Evolutionary conservation across 2,329 filamentous ascomycete species (phyloP).

Genomic region (Penicillium sp.): DNA sequence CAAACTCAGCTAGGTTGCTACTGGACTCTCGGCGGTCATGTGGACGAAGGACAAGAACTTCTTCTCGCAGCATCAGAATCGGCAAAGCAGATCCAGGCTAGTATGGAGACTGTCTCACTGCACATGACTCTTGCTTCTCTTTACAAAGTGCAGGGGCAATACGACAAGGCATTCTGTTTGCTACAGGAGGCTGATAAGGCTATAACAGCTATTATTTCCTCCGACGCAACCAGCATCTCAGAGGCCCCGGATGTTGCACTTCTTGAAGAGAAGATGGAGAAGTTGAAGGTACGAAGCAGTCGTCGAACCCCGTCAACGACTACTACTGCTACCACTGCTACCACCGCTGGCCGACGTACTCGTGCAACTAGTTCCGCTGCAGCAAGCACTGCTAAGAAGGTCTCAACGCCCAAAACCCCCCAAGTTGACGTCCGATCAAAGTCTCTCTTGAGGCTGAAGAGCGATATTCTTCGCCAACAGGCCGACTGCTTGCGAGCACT

Average conservation of each 20-base stretch:
- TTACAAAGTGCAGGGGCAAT: constrained; percentile 49
- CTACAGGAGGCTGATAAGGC: constrained; percentile 52
- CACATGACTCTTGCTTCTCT: constrained; percentile 47
- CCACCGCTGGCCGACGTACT: constrained; percentile 27
- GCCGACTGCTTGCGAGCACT: constrained; percentile 48
- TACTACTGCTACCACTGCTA: constrained; percentile 21
- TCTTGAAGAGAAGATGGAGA: constrained; percentile 45
- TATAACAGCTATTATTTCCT: constrained; percentile 42
- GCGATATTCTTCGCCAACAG: constrained; percentile 53
- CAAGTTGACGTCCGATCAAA: constrained; percentile 35
- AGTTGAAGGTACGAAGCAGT: constrained; percentile 37
- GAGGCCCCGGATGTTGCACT: constrained; percentile 31
- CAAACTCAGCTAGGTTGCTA: constrained; percentile 49
- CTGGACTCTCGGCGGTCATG: constrained; percentile 51
- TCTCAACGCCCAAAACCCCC: constrained; percentile 13
- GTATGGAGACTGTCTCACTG: constrained; percentile 54
- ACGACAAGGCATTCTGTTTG: constrained; percentile 49
- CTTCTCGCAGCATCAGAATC: constrained; percentile 58
- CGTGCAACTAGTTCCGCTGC: constrained; percentile 28
- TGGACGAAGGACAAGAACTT: constrained; percentile 55
- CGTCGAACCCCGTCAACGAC: constrained; percentile 25
- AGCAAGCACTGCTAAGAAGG: constrained; percentile 22
- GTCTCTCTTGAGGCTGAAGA: constrained; percentile 46
- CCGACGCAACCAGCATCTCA: constrained; percentile 30
- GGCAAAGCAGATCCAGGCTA: constrained; percentile 52